These are phyloP conservation scores for Clonostachys rosea DNA, from an alignment of 2,329 filamentous ascomycete genomes.

Conservation along the genomic window DNA sequence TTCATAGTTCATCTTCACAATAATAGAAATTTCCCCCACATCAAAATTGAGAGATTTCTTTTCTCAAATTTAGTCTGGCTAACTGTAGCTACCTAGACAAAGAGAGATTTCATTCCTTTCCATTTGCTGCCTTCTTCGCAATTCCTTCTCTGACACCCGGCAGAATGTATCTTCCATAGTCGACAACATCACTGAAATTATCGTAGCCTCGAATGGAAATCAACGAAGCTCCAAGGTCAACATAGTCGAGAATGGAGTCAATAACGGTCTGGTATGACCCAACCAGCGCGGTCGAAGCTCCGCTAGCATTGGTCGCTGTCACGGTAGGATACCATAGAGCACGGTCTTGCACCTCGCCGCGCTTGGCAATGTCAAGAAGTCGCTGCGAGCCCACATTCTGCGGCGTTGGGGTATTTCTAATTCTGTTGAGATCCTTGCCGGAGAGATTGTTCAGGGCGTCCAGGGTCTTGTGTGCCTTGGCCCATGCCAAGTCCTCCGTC, in stretches of 20 bases:
- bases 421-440: constrained; percentile 18
- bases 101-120: too few species aligned
- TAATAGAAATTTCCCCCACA: too few species aligned
- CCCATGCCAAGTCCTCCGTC: constrained; percentile 59
- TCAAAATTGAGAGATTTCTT: too few species aligned
- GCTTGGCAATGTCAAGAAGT: constrained; percentile 50
- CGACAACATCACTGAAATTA: constrained; percentile 54
- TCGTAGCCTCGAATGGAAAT: constrained; percentile 59
- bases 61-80: too few species aligned
- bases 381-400: constrained; percentile 57
- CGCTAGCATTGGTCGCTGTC: constrained; percentile 53
- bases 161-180: constrained; percentile 52
- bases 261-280: constrained; percentile 47
- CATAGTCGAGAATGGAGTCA: constrained; percentile 52
- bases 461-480: constrained; percentile 52
- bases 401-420: constrained; percentile 30
- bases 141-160: constrained; percentile 38
- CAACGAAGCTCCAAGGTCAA: constrained; percentile 49
- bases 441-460: constrained; percentile 35
- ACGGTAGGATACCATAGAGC: constrained; percentile 61
- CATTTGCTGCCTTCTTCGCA: constrained; percentile 10
- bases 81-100: too few species aligned
- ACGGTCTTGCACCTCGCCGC: constrained; percentile 54
- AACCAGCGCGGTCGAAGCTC: constrained; percentile 54
- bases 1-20: too few species aligned